Evolutionary conservation across 305 asterid species (phyloP), one percentile per base, ranked within the genome.

Genomic region (Striga hermonthica): DNA sequence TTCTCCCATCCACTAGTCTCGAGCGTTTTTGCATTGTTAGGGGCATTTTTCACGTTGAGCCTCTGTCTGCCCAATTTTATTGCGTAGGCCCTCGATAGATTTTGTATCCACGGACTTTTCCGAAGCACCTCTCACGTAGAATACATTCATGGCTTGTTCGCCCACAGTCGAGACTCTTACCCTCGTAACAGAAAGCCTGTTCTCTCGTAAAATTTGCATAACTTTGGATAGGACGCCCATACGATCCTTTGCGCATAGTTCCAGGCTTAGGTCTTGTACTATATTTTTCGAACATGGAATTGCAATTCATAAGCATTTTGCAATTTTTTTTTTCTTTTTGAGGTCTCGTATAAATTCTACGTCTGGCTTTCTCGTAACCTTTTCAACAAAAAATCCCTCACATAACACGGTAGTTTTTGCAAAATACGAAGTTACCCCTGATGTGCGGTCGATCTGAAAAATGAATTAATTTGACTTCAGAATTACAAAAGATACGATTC

Each of bases 141-240:
- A 92, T 44, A 87, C 83, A 49, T 83, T 81, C 76, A 80, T 64
- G 59, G 91, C 97, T 78, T 87, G 81, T 80, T 86, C 93, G 45
- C 98, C 97, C 3, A 89, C 81, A 0, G 97, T 92, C 9, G 95
- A 75, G 14, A 89, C 95, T 0, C 96, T 95, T 38, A 95, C 98
- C 74, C 98, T 83, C n/a, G 86, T 85, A 13, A 92, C 98, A 2
- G 88, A 82, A 6, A 92, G 89, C 31, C 97, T 97, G 16, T 84
- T 79, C 72, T 92, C 98, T 70, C 96, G 79, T 9, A 92, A 90
- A 60, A 92, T 78, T 78, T 97, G 79, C 12, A 95, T 92, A 31
- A 89, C 98, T 68, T 92, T 90, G 1, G 96, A 89, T 55, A 92
- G 91, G 58, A 92, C 77, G 4, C 96, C 98, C 14, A 92, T 93